A percentile compares a stretch with the other conserved stretches of the same genome.
phyloP scores from a whole-genome alignment of 1,284 basidiomycete genomes.

The Ganoderma sinense region DNA sequence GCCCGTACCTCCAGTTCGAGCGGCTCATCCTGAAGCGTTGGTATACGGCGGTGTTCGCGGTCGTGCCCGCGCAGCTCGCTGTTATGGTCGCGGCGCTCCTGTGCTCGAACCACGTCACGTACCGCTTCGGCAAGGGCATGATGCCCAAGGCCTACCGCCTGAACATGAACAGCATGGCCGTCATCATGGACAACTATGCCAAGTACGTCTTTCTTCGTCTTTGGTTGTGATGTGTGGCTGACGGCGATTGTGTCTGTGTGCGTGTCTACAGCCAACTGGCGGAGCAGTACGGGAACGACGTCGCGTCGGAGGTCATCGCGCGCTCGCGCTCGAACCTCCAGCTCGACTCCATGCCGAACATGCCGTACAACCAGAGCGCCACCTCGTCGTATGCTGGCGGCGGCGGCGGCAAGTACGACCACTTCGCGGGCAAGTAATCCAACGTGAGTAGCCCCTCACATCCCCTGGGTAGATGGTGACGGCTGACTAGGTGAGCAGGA shows the following conservation, averaged over 20 bases:
- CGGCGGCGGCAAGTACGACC: constrained; percentile 36
- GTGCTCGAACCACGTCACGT: constrained; percentile 71
- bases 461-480: background rate
- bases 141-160: constrained; percentile 70
- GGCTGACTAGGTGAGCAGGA: background rate
- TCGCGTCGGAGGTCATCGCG: constrained; percentile 48
- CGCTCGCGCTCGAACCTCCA: constrained; percentile 48
- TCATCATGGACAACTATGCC: constrained; percentile 71
- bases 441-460: background rate
- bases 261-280: constrained; percentile 46
- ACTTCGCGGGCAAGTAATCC: background rate
- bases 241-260: constrained; percentile 7
- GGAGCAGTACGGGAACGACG: constrained; percentile 53
- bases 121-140: constrained; percentile 72
- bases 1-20: constrained; percentile 58
- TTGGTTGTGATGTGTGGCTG: background rate
- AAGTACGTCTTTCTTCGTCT: constrained; percentile 45
- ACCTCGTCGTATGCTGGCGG: constrained; percentile 27
- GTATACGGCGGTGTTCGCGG: constrained; percentile 61
- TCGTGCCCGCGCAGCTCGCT: constrained; percentile 60
- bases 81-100: constrained; percentile 60
- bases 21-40: constrained; percentile 56
- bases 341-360: constrained; percentile 42
- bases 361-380: constrained; percentile 38
- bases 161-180: constrained; percentile 62